Percentiles rank a stretch among this genome's conserved stretches.
These are phyloP conservation scores for Schwanniomyces pseudopolymorphus DNA, from an alignment of 805 yeast genomes.

Conservation along the genomic window DNA sequence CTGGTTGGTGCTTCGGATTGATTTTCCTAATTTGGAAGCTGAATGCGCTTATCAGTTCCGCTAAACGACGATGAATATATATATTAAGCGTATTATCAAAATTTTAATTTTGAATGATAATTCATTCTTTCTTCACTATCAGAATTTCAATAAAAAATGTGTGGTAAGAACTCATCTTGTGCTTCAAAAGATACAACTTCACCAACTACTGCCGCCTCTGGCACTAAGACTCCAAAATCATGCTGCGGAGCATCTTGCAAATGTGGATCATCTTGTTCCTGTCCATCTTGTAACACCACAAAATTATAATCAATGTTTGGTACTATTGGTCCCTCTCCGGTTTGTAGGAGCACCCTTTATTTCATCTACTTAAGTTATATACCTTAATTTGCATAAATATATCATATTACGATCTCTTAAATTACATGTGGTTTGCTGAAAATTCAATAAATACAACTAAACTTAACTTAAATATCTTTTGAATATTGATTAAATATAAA, in stretches of 20 bases:
- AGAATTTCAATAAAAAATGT: background rate
- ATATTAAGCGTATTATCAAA: background rate
- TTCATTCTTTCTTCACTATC: background rate
- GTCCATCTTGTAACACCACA: constrained; percentile 44
- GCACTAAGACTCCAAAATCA: background rate
- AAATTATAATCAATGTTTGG: constrained; percentile 23
- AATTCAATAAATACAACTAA: too few species aligned
- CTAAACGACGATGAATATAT: background rate
- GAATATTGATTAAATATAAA: constrained; percentile 1
- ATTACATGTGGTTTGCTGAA: too few species aligned
- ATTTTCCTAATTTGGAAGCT: background rate
- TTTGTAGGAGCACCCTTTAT: too few species aligned
- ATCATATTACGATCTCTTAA: background rate
- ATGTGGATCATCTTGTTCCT: constrained; percentile 41
- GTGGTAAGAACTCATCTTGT: constrained; percentile 2
- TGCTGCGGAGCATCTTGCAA: constrained; percentile 21
- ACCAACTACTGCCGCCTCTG: background rate
- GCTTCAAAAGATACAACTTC: background rate
- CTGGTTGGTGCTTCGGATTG: background rate
- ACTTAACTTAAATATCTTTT: too few species aligned
- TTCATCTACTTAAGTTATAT: too few species aligned
- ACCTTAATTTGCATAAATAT: background rate
- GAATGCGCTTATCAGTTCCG: background rate
- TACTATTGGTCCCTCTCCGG: background rate
- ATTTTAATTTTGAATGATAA: background rate